phyloP scores from a whole-genome alignment of 345 rosid genomes.

The Brassica juncea region DNA sequence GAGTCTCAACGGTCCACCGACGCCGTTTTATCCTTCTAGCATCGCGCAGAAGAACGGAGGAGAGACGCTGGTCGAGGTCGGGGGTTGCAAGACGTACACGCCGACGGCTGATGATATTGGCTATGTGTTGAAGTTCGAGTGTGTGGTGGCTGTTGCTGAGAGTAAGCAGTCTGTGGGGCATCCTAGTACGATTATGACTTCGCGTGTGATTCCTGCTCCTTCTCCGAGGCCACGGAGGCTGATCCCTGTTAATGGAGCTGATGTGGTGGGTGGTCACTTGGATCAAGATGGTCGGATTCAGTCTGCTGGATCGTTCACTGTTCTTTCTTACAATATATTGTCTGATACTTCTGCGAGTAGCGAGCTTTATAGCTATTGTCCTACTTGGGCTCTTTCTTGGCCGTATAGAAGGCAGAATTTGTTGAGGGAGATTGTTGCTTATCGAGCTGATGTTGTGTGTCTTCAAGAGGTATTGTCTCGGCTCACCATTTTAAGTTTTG shows the following conservation, averaged over 20 bases:
- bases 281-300: slow-evolving; percentile 76
- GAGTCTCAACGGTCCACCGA: slow-evolving; percentile 33
- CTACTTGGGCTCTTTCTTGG: slow-evolving; percentile 99
- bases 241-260: slow-evolving; percentile 72
- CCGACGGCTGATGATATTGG: slow-evolving; percentile 95
- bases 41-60: slow-evolving; percentile 72
- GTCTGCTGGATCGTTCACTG: slow-evolving; percentile 83
- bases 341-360: slow-evolving; percentile 79
- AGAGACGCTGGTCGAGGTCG: slow-evolving; percentile 91
- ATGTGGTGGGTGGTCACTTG: slow-evolving; percentile 69
- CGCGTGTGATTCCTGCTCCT: slow-evolving; percentile 97
- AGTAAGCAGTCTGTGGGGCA: slow-evolving; percentile 68
- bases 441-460: slow-evolving; percentile 95
- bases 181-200: slow-evolving; percentile 67
- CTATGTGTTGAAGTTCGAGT: slow-evolving; percentile 89
- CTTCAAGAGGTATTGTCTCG: slow-evolving; percentile 61
- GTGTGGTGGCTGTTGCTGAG: slow-evolving; percentile 79
- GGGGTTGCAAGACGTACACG: slow-evolving; percentile 80
- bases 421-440: slow-evolving; percentile 92
- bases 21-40: neutral
- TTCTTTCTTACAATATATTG: slow-evolving; percentile 90
- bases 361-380: slow-evolving; percentile 82
- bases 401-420: slow-evolving; percentile 92
- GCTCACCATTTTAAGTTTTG: neutral
- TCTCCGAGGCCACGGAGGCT: slow-evolving; percentile 86